A percentile compares a stretch with the other conserved stretches of the same genome.
Conservation (phyloP, 805 yeast genomes). For the Lachancea meyersii region DNA sequence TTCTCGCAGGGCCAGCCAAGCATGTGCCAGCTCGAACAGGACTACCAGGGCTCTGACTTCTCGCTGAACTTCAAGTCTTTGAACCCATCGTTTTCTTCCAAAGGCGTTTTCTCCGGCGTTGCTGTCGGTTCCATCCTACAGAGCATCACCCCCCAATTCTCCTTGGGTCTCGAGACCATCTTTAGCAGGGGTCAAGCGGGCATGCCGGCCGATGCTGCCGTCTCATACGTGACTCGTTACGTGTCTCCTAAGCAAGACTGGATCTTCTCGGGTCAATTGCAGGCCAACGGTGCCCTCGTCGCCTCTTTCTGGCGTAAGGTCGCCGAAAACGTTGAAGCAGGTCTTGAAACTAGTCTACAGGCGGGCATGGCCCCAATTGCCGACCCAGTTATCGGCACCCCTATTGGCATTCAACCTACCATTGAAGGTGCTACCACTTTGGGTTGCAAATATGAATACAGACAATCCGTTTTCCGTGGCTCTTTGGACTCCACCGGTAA, state of each 20-base stretch:
- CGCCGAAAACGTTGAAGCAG: constrained; percentile 90
- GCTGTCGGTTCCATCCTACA: constrained; percentile 88
- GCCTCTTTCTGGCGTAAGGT: constrained; percentile 94
- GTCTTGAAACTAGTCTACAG: constrained; percentile 77
- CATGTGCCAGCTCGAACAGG: constrained; percentile 95
- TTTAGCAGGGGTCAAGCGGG: constrained; percentile 67
- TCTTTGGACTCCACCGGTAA: constrained; percentile 88
- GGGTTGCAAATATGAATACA: constrained; percentile 97
- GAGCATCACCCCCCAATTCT: constrained; percentile 73
- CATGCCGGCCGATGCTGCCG: constrained; percentile 84
- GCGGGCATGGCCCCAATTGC: constrained; percentile 70
- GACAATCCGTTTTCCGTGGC: constrained; percentile 93
- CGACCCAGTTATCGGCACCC: constrained; percentile 68
- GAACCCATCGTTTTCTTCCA: constrained; percentile 69
- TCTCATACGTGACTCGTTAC: constrained; percentile 86
- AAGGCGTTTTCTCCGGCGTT: constrained; percentile 81
- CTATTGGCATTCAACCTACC: constrained; percentile 76
- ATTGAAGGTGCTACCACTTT: constrained; percentile 88
- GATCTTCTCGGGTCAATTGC: constrained; percentile 90
- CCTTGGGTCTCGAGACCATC: constrained; percentile 88
- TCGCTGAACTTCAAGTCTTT: constrained; percentile 83
- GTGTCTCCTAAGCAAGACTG: constrained; percentile 64
- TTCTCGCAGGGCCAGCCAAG: constrained; percentile 83
- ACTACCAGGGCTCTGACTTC: constrained; percentile 82
- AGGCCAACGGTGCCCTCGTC: constrained; percentile 83